A percentile compares a stretch with the other conserved stretches of the same genome.
phyloP scores from a whole-genome alignment of 2,329 filamentous ascomycete species.

The Cladosporium velox region DNA sequence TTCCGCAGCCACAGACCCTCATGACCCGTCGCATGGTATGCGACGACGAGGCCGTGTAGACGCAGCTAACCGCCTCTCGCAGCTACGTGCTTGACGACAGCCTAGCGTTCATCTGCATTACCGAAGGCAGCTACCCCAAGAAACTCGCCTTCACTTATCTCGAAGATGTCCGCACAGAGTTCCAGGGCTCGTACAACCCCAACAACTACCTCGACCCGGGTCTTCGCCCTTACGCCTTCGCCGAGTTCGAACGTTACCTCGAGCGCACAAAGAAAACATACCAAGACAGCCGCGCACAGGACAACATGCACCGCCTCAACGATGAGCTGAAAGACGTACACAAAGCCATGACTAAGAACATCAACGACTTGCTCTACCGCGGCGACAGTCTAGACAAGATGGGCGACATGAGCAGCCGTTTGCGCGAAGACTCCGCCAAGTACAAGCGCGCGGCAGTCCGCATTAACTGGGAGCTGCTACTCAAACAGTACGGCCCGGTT shows the following conservation, averaged over 20 bases:
- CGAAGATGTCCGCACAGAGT: conserved; percentile 85
- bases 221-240: conserved; percentile 90
- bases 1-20: background rate
- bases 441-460: conserved; percentile 88
- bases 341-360: conserved; percentile 99
- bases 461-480: conserved; percentile 95
- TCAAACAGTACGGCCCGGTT: conserved; percentile 96
- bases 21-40: background rate
- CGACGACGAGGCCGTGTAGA: background rate
- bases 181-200: conserved; percentile 78
- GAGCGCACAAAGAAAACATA: conserved; percentile 90
- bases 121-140: conserved; percentile 89
- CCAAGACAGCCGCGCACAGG: conserved; percentile 83
- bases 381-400: conserved; percentile 94
- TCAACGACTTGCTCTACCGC: conserved; percentile 93
- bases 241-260: conserved; percentile 98
- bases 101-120: conserved; percentile 90
- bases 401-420: conserved; percentile 86
- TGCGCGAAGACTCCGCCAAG: conserved; percentile 91
- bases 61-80: conserved; percentile 29
- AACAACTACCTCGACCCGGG: conserved; percentile 71
- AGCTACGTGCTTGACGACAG: conserved; percentile 84
- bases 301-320: conserved; percentile 93
- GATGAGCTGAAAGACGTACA: conserved; percentile 97
- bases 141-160: conserved; percentile 99